Conservation (phyloP, 768 basidiomycete species). For the Lentinula raphanica region DNA sequence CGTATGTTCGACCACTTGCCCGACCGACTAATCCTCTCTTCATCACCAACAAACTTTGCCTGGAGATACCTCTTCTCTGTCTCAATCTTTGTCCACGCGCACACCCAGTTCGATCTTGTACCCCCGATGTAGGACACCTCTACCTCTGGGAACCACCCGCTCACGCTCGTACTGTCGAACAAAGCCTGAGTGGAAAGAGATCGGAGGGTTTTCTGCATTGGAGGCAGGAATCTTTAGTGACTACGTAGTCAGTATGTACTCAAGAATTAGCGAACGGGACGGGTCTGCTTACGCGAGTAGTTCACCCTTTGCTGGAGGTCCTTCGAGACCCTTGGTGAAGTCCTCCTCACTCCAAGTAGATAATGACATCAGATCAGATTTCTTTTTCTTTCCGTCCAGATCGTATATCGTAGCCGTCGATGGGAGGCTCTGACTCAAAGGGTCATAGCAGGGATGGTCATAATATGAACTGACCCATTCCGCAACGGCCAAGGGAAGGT, state of each 20-base stretch:
- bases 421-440: background rate
- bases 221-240: background rate
- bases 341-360: constrained; percentile 10
- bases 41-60: background rate
- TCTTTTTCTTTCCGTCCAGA: constrained; percentile 1
- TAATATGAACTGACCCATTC: constrained; percentile 12
- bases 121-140: constrained; percentile 1
- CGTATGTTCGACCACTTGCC: background rate
- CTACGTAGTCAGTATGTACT: background rate
- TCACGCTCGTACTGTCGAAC: constrained; percentile 4
- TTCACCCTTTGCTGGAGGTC: constrained; percentile 4
- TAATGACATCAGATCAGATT: background rate
- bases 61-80: constrained; percentile 8
- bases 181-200: constrained; percentile 2
- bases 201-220: background rate
- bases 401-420: background rate
- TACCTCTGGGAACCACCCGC: constrained; percentile 5
- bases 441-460: constrained; percentile 6
- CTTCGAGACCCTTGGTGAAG: background rate
- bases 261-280: background rate
- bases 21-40: background rate
- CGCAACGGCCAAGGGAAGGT: constrained; percentile 5
- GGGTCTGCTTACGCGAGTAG: background rate
- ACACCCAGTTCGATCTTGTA: constrained; percentile 6
- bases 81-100: constrained; percentile 8